These are phyloP conservation scores for Blastosporella zonata DNA, from an alignment of 1,284 basidiomycete species.

Conservation along the genomic window DNA sequence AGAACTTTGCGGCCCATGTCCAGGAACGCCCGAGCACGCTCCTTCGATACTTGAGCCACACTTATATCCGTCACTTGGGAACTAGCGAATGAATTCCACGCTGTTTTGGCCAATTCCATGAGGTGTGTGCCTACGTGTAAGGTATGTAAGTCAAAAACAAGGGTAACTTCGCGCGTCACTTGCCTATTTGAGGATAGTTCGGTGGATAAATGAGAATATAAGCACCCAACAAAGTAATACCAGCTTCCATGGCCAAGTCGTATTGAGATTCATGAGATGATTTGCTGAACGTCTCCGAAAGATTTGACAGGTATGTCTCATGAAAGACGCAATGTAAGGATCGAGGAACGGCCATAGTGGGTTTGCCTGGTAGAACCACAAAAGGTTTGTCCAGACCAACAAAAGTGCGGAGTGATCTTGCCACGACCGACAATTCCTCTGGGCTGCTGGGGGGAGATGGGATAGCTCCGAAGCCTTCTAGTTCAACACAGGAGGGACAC, in stretches of 20 bases:
- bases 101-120: constrained; percentile 70
- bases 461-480: constrained; percentile 34
- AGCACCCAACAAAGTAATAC: constrained; percentile 56
- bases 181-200: constrained; percentile 77
- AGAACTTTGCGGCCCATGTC: constrained; percentile 40
- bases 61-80: constrained; percentile 21
- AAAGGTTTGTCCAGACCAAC: constrained; percentile 30
- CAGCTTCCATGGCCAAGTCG: constrained; percentile 48
- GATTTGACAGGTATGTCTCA: constrained; percentile 53
- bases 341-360: constrained; percentile 37
- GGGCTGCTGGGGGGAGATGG: constrained; percentile 33
- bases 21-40: constrained; percentile 36
- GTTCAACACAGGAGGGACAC: constrained; percentile 53
- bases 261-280: constrained; percentile 63
- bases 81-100: constrained; percentile 58
- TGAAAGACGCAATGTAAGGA: constrained; percentile 44
- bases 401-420: constrained; percentile 35
- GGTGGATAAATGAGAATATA: constrained; percentile 67
- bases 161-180: constrained; percentile 23
- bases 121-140: constrained; percentile 58
- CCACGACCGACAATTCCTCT: constrained; percentile 31
- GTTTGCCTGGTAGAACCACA: constrained; percentile 25
- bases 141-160: constrained; percentile 2
- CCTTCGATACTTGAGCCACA: constrained; percentile 20
- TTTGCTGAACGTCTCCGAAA: constrained; percentile 62